These are phyloP conservation scores for Gossypium rotundifolium DNA, from an alignment of 345 rosid species.

Conservation along the genomic window DNA sequence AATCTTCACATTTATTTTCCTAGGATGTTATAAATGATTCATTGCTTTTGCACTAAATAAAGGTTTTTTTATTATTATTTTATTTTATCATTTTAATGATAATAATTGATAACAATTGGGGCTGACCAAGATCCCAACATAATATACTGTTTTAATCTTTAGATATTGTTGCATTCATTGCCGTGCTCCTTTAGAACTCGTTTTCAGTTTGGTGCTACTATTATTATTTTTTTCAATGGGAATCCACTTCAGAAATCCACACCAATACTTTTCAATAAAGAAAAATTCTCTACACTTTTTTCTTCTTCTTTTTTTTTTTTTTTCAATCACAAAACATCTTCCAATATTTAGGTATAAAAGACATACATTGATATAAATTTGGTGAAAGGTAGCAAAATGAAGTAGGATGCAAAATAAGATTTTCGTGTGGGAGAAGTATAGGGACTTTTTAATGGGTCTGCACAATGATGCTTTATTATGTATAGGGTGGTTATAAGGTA, in stretches of 20 bases:
- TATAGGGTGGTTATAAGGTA: no score
- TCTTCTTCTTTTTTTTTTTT: background rate
- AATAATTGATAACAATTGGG: no score
- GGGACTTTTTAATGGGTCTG: no score
- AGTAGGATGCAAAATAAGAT: no score
- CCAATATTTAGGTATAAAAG: background rate
- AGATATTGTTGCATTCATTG: background rate
- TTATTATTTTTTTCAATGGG: background rate
- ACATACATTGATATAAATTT: no score
- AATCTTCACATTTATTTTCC: background rate
- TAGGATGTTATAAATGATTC: background rate
- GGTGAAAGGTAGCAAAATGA: no score
- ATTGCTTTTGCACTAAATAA: background rate
- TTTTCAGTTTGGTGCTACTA: background rate
- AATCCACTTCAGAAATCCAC: background rate
- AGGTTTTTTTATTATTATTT: background rate
- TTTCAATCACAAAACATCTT: background rate
- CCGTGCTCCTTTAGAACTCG: background rate
- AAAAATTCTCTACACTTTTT: background rate
- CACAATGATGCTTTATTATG: no score
- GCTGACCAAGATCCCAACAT: constrained; percentile 1
- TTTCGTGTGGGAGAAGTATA: no score
- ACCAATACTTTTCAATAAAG: no score
- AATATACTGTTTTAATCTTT: no score
- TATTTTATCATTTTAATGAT: background rate